Evolutionary conservation across 2,329 filamentous ascomycete genomes (phyloP), one percentile per base, ranked within the genome.

Genomic region (Ambrosiella cleistominuta): DNA sequence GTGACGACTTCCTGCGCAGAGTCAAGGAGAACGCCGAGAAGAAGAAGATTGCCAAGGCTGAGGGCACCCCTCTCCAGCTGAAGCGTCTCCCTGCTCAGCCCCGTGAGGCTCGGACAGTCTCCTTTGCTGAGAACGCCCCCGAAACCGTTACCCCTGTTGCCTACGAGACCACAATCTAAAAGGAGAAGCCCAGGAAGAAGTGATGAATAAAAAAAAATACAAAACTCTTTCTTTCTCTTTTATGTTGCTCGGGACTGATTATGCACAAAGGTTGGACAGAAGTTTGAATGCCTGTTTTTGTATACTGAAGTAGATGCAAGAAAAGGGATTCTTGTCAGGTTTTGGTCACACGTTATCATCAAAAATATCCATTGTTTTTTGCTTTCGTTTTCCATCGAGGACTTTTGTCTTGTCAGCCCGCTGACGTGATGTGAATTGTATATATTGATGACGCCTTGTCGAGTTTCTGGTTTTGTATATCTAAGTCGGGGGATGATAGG

Each of bases 131-230:
- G 71, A 87, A 88, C 78, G 79, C 82, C 72, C 88, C 90, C 64
- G 88, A 96, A 83, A 96, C 86, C 67, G 82, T 97, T 69, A 82
- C 83, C 63, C 89, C 91, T 67, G 81, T 97, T 68, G 76, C 93
- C 70, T 98, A 97, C 83, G 93, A 97, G 82, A 98, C 93, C 69
- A 91, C 88, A 71, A 97, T 98, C 75, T 98, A 93, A 82, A 70
- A 60, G 56, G 59, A 58, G 66, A 64, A 60, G n/a, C 19, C n/a
- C 52, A 53, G 59, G 59, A 57, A 60, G 59, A 60, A 52, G 44
- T 47, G 27, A 49, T 60, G 59, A 60, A 60, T 57, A 47, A 58
- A 60, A 60, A 60, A 60, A 60, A 60, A 60, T 60, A 58, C 44
- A 57, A 60, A 60, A 51, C 59, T 56, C 59, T 60, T 60, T 60